Evolutionary conservation across 2,329 filamentous ascomycete genomes (phyloP).

Genomic region (Ophiostoma pallidulum): DNA sequence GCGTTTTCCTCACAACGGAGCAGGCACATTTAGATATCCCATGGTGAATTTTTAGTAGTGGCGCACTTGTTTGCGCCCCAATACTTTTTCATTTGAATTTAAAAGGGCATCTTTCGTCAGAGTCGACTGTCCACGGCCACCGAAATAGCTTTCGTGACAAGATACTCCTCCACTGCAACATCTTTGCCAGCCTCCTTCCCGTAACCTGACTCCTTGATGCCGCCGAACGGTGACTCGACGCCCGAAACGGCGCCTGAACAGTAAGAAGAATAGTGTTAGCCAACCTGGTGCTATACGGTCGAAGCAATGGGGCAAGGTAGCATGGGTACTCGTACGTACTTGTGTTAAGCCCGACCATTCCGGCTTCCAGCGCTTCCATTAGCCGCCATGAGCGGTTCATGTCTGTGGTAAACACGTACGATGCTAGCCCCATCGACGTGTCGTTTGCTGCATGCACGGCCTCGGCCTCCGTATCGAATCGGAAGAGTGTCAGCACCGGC

Average conservation of each 20-base stretch:
- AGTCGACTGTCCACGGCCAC: too few species aligned
- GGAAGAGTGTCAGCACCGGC: conserved; percentile 43
- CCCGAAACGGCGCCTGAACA: conserved; percentile 6
- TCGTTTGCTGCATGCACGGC: conserved; percentile 44
- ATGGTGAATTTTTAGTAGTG: too few species aligned
- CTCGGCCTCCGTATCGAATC: conserved; percentile 47
- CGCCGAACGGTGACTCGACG: conserved; percentile 19
- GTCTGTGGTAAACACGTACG: conserved; percentile 23
- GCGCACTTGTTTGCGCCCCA: too few species aligned
- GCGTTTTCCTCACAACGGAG: too few species aligned
- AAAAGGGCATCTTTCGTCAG: neutral
- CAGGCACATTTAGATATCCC: too few species aligned
- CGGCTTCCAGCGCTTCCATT: conserved; percentile 46
- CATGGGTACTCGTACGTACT: conserved; percentile 22
- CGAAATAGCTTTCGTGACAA: conserved; percentile 28
- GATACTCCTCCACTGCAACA: conserved; percentile 33
- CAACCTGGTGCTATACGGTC: too few species aligned
- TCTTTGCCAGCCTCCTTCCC: conserved; percentile 27
- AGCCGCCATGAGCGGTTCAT: conserved; percentile 30
- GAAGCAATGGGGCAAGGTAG: neutral
- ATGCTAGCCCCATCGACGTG: conserved; percentile 25
- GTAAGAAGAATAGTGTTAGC: conserved; percentile 11
- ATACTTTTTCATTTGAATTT: neutral
- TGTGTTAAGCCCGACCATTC: conserved; percentile 43
- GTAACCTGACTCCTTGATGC: conserved; percentile 19